phyloP scores from a whole-genome alignment of 768 basidiomycete genomes.

The Tylopilus vinaceipallidus region DNA sequence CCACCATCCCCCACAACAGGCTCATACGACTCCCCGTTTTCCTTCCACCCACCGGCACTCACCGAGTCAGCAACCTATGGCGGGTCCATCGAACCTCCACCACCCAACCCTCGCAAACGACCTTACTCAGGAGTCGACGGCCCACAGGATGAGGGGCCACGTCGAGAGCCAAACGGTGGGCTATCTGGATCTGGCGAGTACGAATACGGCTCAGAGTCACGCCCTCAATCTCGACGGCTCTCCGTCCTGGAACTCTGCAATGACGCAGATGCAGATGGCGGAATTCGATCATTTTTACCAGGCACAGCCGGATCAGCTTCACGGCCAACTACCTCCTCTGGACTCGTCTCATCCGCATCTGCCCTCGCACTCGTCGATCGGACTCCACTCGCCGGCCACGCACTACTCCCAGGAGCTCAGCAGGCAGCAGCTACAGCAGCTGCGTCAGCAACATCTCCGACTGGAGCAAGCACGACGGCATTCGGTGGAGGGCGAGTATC shows the following conservation, averaged over 20 bases:
- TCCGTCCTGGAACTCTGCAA: constrained; percentile 89
- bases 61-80: constrained; percentile 33
- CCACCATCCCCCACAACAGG: constrained; percentile 28
- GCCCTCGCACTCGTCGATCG: constrained; percentile 53
- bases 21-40: constrained; percentile 69
- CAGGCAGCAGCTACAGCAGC: constrained; percentile 42
- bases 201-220: constrained; percentile 71
- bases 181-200: constrained; percentile 41
- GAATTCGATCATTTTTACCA: constrained; percentile 48
- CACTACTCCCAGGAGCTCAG: constrained; percentile 51
- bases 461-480: constrained; percentile 33
- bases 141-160: constrained; percentile 38
- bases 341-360: constrained; percentile 46
- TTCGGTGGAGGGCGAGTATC: constrained; percentile 37
- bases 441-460: constrained; percentile 36
- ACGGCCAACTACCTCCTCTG: constrained; percentile 45
- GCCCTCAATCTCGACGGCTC: constrained; percentile 78
- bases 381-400: constrained; percentile 29
- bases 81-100: constrained; percentile 34
- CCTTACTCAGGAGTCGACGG: constrained; percentile 58
- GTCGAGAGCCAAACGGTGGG: constrained; percentile 35
- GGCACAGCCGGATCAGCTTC: constrained; percentile 32
- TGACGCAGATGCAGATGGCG: constrained; percentile 51
- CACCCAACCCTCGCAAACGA: constrained; percentile 59
- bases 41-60: constrained; percentile 67